Conservation (phyloP, 2,329 filamentous ascomycete species). For the Ceratocystis alfenasii region DNA sequence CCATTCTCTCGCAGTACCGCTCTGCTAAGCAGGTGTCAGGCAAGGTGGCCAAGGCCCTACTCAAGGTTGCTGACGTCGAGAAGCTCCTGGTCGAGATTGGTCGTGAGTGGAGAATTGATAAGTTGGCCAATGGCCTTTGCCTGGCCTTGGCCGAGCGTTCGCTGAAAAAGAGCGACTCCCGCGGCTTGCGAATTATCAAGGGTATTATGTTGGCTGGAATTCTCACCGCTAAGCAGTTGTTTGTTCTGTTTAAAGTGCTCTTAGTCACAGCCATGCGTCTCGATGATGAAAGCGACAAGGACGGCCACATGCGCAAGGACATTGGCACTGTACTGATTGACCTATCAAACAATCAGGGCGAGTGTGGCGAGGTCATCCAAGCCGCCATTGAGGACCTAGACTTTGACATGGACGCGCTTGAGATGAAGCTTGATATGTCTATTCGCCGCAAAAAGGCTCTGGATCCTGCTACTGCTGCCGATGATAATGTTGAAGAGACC, state of each 20-base stretch:
- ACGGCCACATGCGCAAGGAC: conserved; percentile 47
- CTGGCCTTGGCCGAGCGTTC: conserved; percentile 51
- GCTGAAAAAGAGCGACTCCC: conserved; percentile 46
- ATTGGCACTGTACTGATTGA: conserved; percentile 55
- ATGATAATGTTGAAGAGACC: conserved; percentile 37
- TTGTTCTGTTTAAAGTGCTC: conserved; percentile 54
- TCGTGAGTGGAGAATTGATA: conserved; percentile 55
- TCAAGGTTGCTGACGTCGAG: conserved; percentile 51
- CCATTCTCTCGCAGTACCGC: conserved; percentile 70
- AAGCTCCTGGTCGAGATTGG: conserved; percentile 49
- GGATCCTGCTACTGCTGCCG: conserved; percentile 36
- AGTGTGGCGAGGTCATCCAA: conserved; percentile 51
- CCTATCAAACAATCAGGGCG: conserved; percentile 48
- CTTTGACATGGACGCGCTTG: conserved; percentile 61
- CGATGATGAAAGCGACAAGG: conserved; percentile 41
- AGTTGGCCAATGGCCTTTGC: conserved; percentile 59
- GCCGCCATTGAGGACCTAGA: conserved; percentile 54
- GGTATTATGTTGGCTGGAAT: conserved; percentile 48
- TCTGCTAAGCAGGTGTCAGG: conserved; percentile 56
- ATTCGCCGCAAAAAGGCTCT: conserved; percentile 47
- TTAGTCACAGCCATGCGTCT: conserved; percentile 49
- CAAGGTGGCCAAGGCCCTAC: conserved; percentile 55
- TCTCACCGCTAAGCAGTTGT: conserved; percentile 50
- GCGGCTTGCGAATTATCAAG: conserved; percentile 47
- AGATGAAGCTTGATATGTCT: conserved; percentile 60